Evolutionary conservation across 1,284 basidiomycete genomes (phyloP), one percentile per base, ranked within the genome.

Genomic region (Hypsizygus ulmarius): DNA sequence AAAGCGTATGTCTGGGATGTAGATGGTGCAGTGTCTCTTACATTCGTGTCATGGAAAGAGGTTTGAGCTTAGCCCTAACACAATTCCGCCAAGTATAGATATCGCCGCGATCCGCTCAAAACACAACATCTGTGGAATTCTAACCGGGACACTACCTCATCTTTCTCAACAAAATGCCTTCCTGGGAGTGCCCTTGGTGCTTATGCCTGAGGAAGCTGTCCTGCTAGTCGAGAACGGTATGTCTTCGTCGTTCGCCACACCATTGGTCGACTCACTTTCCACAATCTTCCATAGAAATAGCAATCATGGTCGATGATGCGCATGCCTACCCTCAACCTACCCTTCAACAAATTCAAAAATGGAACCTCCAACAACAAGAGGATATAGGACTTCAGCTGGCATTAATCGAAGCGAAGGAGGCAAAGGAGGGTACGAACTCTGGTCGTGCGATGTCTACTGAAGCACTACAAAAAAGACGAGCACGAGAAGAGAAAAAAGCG

Each of bases 111-210:
- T 97, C 4, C 88, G 95, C 39, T 81, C 87, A 29, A 69, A 83
- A 53, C 84, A 97, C 64, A 84, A 79, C 51, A 79, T 98, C 39
- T 93, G 88, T 57, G 95, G 96, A 30, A 74, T 93, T 42, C 70
- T 97, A 35, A 81, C 81, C 0, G 97, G 97, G 0, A 98, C 97
- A 0, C 77, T 99, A 15, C 95, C 97, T 2, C 90, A 95, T 62
- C 78, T 98, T 0, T 87, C 93, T 3, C 96, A 98, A 63, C 97
- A 99, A 69, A 99, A 99, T 68, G 82, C 92, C 1, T 99, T 99
- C 64, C 75, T 99, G 12, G 97, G 97, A 10, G 69, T 93, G 12
- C 97, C 97, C 1, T 72, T 97, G 2, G 74, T 93, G 14, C 73
- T 99, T 1, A 81, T 94, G 67, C 89, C 91, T 0, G 97, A 99